Base-by-base conservation (phyloP, 2,329 filamentous ascomycete genomes). In the Cordyceps pruinosa region DNA sequence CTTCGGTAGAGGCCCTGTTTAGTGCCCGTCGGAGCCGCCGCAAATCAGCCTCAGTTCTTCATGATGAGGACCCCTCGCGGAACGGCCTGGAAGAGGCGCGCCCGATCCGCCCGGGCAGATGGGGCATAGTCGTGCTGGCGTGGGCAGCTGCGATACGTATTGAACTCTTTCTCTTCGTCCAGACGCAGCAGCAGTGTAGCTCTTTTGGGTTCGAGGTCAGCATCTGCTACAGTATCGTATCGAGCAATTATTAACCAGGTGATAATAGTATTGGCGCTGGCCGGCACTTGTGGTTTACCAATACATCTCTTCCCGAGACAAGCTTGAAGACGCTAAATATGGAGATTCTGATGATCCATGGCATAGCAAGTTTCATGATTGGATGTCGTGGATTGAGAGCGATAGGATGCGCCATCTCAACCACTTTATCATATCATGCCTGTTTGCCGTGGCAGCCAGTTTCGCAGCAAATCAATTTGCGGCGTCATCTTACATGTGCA, bases 401-500 rank as follows among this genome's bases (percentile, higher is more conserved):
- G 76, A 77, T 0, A 69, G 71, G 10, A 67, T 71, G 23, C 62
- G 64, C 35, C 64, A 72, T 57, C 63, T 73, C 4, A 68, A 70
- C 44, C 66, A 74, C 19, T 46, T 56, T 2, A 61, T 76, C 2
- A 48, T 70, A 21, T 70, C 72, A 45, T 68, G 69, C 5, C 6
- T 72, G 19, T 58, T 75, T n/a, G 68, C 82, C 41, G 70, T 72
- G 12, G 69, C 69, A 4, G 77, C 77, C 3, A 72, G 75, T 3
- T 79, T 72, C 56, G 64, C 74, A 2, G 68, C 73, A 17, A 63
- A 72, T 2, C 68, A 69, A 15, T 70, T 73, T n/a, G 68, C 66
- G 19, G 68, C 64, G n/a, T 82, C 80, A 13, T 80, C 77, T 0
- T 81, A 77, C 58, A 74, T 81, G 57, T 84, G 81, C 62, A 77